Base-by-base conservation (phyloP, 108 stramenopile species). In the Nannochloropsis salina region DNA sequence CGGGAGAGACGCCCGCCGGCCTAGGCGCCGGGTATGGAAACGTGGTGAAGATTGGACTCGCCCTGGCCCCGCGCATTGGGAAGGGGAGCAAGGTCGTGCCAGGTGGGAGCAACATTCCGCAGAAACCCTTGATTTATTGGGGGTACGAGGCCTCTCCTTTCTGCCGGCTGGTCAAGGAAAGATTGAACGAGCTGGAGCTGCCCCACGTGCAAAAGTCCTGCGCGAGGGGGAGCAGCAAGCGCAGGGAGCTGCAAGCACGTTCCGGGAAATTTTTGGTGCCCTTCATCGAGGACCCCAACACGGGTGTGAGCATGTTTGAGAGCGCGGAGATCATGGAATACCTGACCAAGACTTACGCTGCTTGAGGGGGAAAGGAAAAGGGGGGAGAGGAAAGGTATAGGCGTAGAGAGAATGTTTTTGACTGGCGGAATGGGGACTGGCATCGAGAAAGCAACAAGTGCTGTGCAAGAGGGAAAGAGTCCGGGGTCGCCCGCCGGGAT, bases 251-350 rank as follows among this genome's bases (percentile, higher is more conserved):
- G 90, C 80, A 94, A 21, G 91, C 94, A 43, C 89, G 90, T 87
- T 93, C 91, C 6, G 96, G 96, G 5, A 89, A 94, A 15, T 95
- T 95, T 74, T 94, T 94, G 84, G 94, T 96, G 15, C 97, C 97
- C 6, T 95, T 88, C 85, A 44, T 97, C 47, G 88, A 93, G 20
- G 97, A 96, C 89, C 93, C 93, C 42, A 97, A 97, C 88, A 95
- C 95, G 12, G 94, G 94, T 9, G 86, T 94, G 18, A 92, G 92
- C 80, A 92, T 95, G 86, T 94, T 92, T 86, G 96, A 96, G 85
- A 87, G 90, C 10, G 82, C 93, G 10, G 94, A 94, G 85, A 96
- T 97, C 82, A 93, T 93, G 6, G 85, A 93, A 31, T 97, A 96
- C 90, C 91, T 97, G 20, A 93, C 94, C 80, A 86, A 87, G 74